These are phyloP conservation scores for Purpureocillium lavendulum DNA, from an alignment of 2,329 filamentous ascomycete species.

Conservation along the genomic window DNA sequence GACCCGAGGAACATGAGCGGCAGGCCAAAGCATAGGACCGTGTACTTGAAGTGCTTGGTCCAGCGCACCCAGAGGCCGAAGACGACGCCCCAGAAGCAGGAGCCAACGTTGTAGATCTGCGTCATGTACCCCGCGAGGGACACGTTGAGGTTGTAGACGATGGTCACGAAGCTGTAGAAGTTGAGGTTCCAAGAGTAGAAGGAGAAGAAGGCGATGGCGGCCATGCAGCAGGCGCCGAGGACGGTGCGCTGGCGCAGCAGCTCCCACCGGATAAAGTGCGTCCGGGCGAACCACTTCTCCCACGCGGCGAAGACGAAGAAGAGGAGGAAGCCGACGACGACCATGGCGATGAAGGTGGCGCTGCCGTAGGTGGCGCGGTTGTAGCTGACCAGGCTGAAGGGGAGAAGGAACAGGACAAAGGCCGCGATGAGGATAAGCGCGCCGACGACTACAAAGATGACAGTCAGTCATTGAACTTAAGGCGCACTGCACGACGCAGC, in stretches of 20 bases:
- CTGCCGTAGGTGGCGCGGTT: slow-evolving; percentile 31
- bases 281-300: slow-evolving; percentile 37
- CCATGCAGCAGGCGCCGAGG: slow-evolving; percentile 15
- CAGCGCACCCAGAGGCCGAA: slow-evolving; percentile 27
- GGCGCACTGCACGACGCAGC: too few relatives aligned
- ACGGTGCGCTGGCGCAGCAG: slow-evolving; percentile 22
- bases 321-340: slow-evolving; percentile 42
- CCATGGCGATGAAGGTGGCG: slow-evolving; percentile 35
- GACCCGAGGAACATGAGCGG: slow-evolving; percentile 21
- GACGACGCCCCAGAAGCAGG: slow-evolving; percentile 25
- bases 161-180: slow-evolving; percentile 31
- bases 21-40: slow-evolving; percentile 17
- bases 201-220: slow-evolving; percentile 16
- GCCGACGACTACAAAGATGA: slow-evolving; percentile 27
- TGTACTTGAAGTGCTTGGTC: slow-evolving; percentile 23
- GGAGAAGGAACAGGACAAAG: slow-evolving; percentile 45
- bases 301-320: slow-evolving; percentile 36
- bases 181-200: slow-evolving; percentile 28
- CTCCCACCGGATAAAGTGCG: slow-evolving; percentile 36
- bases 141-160: slow-evolving; percentile 22
- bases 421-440: slow-evolving; percentile 39
- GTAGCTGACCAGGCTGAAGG: slow-evolving; percentile 42
- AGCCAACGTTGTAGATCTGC: slow-evolving; percentile 27
- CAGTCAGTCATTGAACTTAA: not conserved
- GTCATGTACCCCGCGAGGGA: slow-evolving; percentile 20